Conservation (phyloP, 164 flowering plant genomes). For the Warburgia ugandensis region DNA sequence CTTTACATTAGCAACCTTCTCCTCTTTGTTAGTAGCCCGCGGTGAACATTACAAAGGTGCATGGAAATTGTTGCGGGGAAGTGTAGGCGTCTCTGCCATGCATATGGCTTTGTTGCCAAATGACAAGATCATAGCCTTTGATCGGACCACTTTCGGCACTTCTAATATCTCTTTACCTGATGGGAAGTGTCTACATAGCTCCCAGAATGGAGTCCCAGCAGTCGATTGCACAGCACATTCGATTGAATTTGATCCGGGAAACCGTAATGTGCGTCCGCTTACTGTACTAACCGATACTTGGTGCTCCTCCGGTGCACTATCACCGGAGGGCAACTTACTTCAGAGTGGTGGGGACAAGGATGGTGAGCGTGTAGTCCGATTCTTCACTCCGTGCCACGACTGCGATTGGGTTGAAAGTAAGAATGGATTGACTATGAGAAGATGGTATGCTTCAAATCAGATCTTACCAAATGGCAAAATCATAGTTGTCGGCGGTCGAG, state of each 20-base stretch:
- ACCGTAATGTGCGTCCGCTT: constrained; percentile 26
- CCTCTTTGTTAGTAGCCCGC: constrained; percentile 1
- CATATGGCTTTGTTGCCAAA: constrained; percentile 32
- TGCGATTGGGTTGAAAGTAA: constrained; percentile 44
- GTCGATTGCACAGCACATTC: constrained; percentile 44
- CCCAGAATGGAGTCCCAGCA: background rate
- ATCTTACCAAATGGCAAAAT: constrained; percentile 28
- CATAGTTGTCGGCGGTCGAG: constrained; percentile 40
- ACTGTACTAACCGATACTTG: constrained; percentile 33
- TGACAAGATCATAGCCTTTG: constrained; percentile 25
- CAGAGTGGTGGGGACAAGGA: constrained; percentile 33
- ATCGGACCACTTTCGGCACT: constrained; percentile 29
- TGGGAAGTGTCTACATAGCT: constrained; percentile 8
- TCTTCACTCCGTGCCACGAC: constrained; percentile 21
- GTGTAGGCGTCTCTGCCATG: constrained; percentile 28
- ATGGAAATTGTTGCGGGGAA: constrained; percentile 22
- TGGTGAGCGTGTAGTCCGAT: constrained; percentile 30
- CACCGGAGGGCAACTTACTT: constrained; percentile 27
- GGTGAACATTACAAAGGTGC: constrained; percentile 9
- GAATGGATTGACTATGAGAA: constrained; percentile 10
- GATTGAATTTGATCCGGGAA: constrained; percentile 22
- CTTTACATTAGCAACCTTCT: background rate
- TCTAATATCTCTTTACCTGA: constrained; percentile 32
- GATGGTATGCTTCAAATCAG: constrained; percentile 54
- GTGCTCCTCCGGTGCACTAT: constrained; percentile 50